A percentile compares a stretch with the other conserved stretches of the same genome.
Evolutionary conservation across 2,329 filamentous ascomycete genomes (phyloP).

Genomic region (Beauveria caledonica): DNA sequence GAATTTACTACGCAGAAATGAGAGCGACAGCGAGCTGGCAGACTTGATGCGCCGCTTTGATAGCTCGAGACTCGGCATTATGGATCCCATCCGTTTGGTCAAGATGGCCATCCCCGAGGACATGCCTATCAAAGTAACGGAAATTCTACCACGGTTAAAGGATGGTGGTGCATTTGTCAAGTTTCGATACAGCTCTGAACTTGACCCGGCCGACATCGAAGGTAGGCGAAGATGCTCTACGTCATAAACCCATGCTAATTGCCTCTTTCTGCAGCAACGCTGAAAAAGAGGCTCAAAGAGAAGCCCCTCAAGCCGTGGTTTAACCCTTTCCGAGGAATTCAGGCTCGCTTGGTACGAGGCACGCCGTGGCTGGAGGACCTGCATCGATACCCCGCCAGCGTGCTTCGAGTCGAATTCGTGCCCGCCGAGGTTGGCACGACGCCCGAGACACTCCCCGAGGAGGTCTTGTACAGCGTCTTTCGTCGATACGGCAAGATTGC

Average conservation of each 20-base stretch:
- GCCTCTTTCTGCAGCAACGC: slow-evolving; percentile 29
- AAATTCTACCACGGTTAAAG: slow-evolving; percentile 76
- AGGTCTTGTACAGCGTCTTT: slow-evolving; percentile 79
- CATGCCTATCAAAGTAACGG: slow-evolving; percentile 61
- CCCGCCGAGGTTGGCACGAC: slow-evolving; percentile 61
- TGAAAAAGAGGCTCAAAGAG: slow-evolving; percentile 57
- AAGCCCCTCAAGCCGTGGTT: slow-evolving; percentile 82
- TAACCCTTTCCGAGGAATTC: slow-evolving; percentile 67
- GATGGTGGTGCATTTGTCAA: slow-evolving; percentile 94
- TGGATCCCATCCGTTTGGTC: slow-evolving; percentile 46
- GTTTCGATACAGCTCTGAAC: slow-evolving; percentile 47
- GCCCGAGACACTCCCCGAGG: slow-evolving; percentile 73
- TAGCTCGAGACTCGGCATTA: slow-evolving; percentile 38
- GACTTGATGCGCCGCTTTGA: slow-evolving; percentile 45
- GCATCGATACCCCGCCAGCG: slow-evolving; percentile 67
- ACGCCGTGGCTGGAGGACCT: slow-evolving; percentile 93
- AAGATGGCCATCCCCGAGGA: slow-evolving; percentile 55
- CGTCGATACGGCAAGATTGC: slow-evolving; percentile 83
- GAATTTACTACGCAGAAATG: slow-evolving; percentile 38
- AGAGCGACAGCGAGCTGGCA: slow-evolving; percentile 40
- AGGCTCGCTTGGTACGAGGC: slow-evolving; percentile 67
- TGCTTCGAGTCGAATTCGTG: slow-evolving; percentile 78
- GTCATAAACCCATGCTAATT: not conserved
- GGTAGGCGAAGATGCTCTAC: slow-evolving; percentile 19
- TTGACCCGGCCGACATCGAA: slow-evolving; percentile 35